Base-by-base conservation (phyloP, 2,329 filamentous ascomycete species). In the Ilyonectria destructans region DNA sequence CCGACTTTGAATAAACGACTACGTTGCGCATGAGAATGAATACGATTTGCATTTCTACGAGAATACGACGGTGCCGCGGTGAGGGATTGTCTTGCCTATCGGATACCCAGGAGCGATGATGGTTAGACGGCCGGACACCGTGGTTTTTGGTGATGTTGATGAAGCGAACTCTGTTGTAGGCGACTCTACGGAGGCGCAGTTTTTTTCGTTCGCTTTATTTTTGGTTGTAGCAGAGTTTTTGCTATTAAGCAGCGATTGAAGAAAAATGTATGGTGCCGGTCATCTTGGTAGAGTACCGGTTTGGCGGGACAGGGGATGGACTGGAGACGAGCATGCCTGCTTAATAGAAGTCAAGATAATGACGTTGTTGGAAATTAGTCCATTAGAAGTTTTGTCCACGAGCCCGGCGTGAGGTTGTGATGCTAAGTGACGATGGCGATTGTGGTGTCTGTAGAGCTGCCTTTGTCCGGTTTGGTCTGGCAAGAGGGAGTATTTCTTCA, bases 1-100 rank as follows among this genome's bases (percentile, higher is more conserved):
- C 94, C 68, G 95, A 97, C 82, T 97, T 97, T 83, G 92, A 92
- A 69, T 95, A 85, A 80, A 71, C 63, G 61, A 72, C 51, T 26
- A 15, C 29, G 52, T 62, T 66, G 37, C 31, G 56, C 33, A 72
- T 35, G 66, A 74, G 67, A 72, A 69, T 72, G 71, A 69, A 43
- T 64, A 59, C 58, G 46, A 62, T 75, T 71, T 69, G 66, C 72
- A 70, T 70, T 74, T 61, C 71, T 70, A 72, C 64, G 55, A 68
- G 52, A 69, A 67, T 65, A 68, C 45, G 68, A 76, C 66, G 71
- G 72, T 68, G 65, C 74, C 71, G 72, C 72, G 72, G 71, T 71
- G 71, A 58, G 66, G 66, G 74, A 69, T 63, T 71, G 69, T 75
- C 72, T 75, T 77, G 74, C 69, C 73, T 72, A 75, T 73, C 74